Evolutionary conservation across 208 protist genomes (phyloP).

Genomic region (Trypanosoma platydactyli): DNA sequence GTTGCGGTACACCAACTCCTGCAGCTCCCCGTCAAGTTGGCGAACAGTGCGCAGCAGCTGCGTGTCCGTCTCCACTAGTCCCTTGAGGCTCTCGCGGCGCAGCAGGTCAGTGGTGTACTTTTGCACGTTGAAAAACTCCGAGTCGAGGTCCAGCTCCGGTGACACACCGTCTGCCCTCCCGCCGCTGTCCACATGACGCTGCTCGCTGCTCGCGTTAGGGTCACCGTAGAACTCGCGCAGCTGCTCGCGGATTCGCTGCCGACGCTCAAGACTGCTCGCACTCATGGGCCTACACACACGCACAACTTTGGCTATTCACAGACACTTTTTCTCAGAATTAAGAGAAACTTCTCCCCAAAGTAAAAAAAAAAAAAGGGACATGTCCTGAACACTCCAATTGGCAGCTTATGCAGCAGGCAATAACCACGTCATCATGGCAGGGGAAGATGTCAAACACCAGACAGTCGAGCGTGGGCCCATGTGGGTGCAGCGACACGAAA

Average conservation of each 20-base stretch:
- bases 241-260: conserved; percentile 67
- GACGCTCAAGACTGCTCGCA: conserved; percentile 37
- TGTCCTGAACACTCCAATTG: too few species aligned
- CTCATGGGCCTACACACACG: conserved; percentile 15
- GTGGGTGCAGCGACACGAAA: too few species aligned
- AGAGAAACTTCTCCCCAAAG: neutral
- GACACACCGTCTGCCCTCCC: conserved; percentile 26
- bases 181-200: neutral
- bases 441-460: too few species aligned
- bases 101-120: conserved; percentile 84
- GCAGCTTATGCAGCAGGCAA: too few species aligned
- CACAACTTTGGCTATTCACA: too few species aligned
- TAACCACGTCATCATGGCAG: neutral
- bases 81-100: conserved; percentile 64
- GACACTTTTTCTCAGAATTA: neutral
- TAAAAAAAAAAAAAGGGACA: conserved; percentile 2
- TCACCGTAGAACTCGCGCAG: conserved; percentile 86
- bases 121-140: conserved; percentile 78
- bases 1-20: conserved; percentile 99
- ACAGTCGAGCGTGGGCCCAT: too few species aligned
- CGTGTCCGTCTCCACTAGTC: conserved; percentile 80
- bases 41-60: conserved; percentile 71
- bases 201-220: conserved; percentile 29
- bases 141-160: conserved; percentile 79
- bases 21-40: conserved; percentile 94